phyloP scores from a whole-genome alignment of 495 filamentous ascomycete species.

The Aspergillus campestris region DNA sequence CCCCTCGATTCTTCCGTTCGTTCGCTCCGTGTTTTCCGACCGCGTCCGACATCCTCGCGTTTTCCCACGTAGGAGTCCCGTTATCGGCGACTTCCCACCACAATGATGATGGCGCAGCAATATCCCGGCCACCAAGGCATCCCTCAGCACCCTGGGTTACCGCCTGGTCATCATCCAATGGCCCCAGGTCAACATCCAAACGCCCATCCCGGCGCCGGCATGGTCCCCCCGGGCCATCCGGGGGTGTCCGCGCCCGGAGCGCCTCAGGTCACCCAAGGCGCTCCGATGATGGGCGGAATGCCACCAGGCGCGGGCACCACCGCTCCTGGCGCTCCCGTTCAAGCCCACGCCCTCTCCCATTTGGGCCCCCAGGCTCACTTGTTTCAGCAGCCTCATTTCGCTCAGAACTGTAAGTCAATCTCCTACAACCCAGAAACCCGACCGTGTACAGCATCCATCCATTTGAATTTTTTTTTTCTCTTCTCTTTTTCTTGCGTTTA shows the following conservation, averaged over 20 bases:
- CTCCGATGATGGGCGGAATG: slow-evolving; percentile 74
- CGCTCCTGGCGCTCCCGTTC: slow-evolving; percentile 48
- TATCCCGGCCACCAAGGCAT: slow-evolving; percentile 69
- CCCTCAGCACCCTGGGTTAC: slow-evolving; percentile 61
- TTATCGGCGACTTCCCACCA: slow-evolving; percentile 33
- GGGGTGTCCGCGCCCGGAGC: slow-evolving; percentile 74
- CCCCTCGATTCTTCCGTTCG: not conserved
- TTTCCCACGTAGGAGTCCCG: slow-evolving; percentile 14
- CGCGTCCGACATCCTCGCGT: not conserved
- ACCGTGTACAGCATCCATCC: not conserved
- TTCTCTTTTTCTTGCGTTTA: not conserved
- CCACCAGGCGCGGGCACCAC: slow-evolving; percentile 54
- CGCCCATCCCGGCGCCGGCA: slow-evolving; percentile 45
- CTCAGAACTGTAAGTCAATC: slow-evolving; percentile 31
- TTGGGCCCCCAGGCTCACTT: slow-evolving; percentile 63
- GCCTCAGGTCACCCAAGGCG: slow-evolving; percentile 70
- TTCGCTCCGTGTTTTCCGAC: slow-evolving; percentile 4
- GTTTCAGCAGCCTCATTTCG: slow-evolving; percentile 50
- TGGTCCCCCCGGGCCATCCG: slow-evolving; percentile 75
- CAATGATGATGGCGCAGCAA: slow-evolving; percentile 61
- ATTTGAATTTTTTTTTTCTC: slow-evolving; percentile 5
- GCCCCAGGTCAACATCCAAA: slow-evolving; percentile 61
- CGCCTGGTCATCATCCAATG: slow-evolving; percentile 77
- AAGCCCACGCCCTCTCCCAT: slow-evolving; percentile 72
- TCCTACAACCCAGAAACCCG: not conserved